Percentiles rank a stretch among this genome's conserved stretches.
Evolutionary conservation across 352 stramenopile species (phyloP).

Genomic region (Globisporangium echinulatum): DNA sequence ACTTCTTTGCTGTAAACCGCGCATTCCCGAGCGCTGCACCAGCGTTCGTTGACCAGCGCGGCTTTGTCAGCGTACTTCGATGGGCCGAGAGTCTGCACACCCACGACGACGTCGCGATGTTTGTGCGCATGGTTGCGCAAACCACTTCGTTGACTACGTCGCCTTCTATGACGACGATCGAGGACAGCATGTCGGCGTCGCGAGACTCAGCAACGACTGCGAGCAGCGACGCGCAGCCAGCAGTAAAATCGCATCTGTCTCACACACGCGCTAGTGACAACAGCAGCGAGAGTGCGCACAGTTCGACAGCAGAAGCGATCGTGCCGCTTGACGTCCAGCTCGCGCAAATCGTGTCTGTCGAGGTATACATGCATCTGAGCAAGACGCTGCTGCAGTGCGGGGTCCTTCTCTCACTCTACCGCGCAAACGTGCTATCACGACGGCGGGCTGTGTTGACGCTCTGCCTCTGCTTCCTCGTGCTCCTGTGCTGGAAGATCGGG

Average conservation of each 20-base stretch:
- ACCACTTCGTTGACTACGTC: background rate
- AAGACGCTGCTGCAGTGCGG: constrained; percentile 44
- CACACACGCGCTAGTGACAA: background rate
- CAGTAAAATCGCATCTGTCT: background rate
- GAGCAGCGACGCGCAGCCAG: background rate
- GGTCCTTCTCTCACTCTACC: constrained; percentile 41
- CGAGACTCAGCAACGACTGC: background rate
- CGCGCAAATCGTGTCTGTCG: constrained; percentile 14
- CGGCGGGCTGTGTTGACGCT: constrained; percentile 25
- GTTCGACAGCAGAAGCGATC: background rate
- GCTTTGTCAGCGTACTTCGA: constrained; percentile 42
- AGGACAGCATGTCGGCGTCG: background rate
- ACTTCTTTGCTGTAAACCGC: constrained; percentile 27
- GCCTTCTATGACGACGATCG: too few relatives aligned
- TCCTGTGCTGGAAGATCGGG: constrained; percentile 42
- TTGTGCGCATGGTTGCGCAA: constrained; percentile 13
- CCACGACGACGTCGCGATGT: constrained; percentile 26
- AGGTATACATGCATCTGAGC: constrained; percentile 24
- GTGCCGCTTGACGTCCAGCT: constrained; percentile 10
- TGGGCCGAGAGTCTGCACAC: constrained; percentile 51
- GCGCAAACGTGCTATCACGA: constrained; percentile 22
- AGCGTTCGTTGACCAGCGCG: constrained; percentile 26
- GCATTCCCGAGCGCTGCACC: constrained; percentile 13
- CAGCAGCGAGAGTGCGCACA: background rate
- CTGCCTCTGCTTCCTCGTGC: constrained; percentile 36